These are phyloP conservation scores for Pouteria campechiana DNA, from an alignment of 179 eudicot species.

Conservation along the genomic window DNA sequence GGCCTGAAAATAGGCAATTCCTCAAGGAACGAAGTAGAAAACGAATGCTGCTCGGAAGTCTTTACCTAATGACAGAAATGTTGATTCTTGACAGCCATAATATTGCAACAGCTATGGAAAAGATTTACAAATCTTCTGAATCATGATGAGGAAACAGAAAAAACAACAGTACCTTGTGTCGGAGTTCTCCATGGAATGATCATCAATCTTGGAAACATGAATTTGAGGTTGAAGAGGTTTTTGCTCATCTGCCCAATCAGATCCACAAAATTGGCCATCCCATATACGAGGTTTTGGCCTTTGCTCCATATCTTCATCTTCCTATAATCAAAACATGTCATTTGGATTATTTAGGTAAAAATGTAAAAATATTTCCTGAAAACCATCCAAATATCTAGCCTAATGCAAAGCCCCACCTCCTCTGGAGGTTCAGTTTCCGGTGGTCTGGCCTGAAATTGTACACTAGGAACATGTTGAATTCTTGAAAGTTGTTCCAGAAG, in stretches of 20 bases:
- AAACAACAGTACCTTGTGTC: conserved; percentile 22
- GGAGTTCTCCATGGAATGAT: neutral
- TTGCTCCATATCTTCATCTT: conserved; percentile 37
- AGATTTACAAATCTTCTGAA: too few species aligned
- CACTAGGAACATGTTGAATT: conserved; percentile 71
- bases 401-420: conserved; percentile 29
- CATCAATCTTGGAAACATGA: conserved; percentile 7
- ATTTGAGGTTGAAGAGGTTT: conserved; percentile 12
- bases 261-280: conserved; percentile 50
- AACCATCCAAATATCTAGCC: neutral
- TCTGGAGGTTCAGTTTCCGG: conserved; percentile 46
- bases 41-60: too few species aligned
- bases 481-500: conserved; percentile 74
- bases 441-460: conserved; percentile 64
- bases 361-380: neutral
- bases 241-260: conserved; percentile 46
- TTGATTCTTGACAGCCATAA: too few species aligned
- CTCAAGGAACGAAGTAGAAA: too few species aligned
- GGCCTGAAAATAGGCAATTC: too few species aligned
- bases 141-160: too few species aligned
- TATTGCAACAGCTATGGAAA: too few species aligned
- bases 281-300: conserved; percentile 60
- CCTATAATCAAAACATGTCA: conserved; percentile 14
- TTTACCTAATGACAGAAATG: too few species aligned
- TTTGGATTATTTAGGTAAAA: too few species aligned